Base-by-base conservation (phyloP, 805 yeast genomes). In the Ogataea allantospora region DNA sequence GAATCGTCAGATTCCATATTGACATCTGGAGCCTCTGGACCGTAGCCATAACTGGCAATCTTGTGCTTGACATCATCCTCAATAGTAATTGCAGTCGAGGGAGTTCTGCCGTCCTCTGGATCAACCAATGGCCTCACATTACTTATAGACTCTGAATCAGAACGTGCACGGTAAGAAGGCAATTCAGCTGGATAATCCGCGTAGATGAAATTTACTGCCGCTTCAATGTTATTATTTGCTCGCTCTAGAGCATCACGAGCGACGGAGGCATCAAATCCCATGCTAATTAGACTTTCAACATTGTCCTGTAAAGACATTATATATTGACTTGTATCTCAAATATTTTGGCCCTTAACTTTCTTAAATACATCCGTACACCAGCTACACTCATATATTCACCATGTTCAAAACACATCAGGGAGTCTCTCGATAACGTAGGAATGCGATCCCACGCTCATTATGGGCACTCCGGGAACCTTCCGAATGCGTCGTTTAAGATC, bases 401-500 rank as follows among this genome's bases (percentile, higher is more conserved):
- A 12, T 15, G 12, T 6, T 30, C 58, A 84, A 56, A 84, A 84
- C n/a, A 85, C 96, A 61, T 89, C 96, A 2, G 99, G 99, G 42
- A 93, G 73, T 60, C 96, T 78, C 63, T 93, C 99, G 49, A 93
- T 82, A 24, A 86, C 96, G 59, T 91, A 93, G 1, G 88, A 70
- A 60, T 88, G 95, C 2, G 84, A 84, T 23, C 98, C 99, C 6
- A 93, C 99, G 65, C 96, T 87, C 95, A 93, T 79, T 23, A 93
- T 70, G 9, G 99, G 99, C 45, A 93, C 85, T 54, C 99, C 99
- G 1, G 99, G 99, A 18, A 93, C 88, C 63, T 93, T 93, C 67
- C 99, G 77, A 21, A 93, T 77, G 62, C 99, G 76, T 56, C 96
- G 80, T 60, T 93, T 93, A 58, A 93, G 69, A 53, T 91, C 98